Evolutionary conservation across 208 protist species (phyloP).

Genomic region (Sergeia podlipaevii): DNA sequence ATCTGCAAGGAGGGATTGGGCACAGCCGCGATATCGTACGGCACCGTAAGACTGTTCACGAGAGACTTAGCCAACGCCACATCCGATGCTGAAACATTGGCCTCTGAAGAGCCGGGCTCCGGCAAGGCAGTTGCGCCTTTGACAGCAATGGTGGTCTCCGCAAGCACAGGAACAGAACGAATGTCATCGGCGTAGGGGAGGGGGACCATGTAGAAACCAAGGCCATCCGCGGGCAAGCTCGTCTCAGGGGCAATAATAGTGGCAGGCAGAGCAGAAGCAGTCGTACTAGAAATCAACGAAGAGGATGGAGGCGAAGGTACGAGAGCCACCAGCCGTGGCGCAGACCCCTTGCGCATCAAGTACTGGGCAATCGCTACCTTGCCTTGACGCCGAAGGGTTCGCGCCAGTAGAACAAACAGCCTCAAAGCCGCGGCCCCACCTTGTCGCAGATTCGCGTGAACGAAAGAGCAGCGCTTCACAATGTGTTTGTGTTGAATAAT

Average conservation of each 20-base stretch:
- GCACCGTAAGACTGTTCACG: conserved; percentile 40
- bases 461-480: conserved; percentile 34
- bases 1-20: conserved; percentile 74
- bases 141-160: conserved; percentile 3
- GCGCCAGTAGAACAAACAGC: conserved; percentile 70
- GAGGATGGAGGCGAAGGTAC: conserved; percentile 50
- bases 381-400: conserved; percentile 35
- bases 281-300: conserved; percentile 9
- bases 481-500: conserved; percentile 50
- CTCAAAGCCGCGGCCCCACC: conserved; percentile 37
- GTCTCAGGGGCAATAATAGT: neutral
- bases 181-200: conserved; percentile 85
- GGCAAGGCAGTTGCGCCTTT: conserved; percentile 1
- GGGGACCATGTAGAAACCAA: conserved; percentile 80
- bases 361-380: conserved; percentile 74
- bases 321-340: conserved; percentile 72
- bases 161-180: conserved; percentile 27
- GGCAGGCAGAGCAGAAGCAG: neutral
- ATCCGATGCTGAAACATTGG: conserved; percentile 9
- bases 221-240: conserved; percentile 34
- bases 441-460: conserved; percentile 42
- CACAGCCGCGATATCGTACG: conserved; percentile 52
- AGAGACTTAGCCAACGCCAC: conserved; percentile 39
- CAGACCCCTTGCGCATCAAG: conserved; percentile 11
- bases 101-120: conserved; percentile 4